phyloP scores from a whole-genome alignment of 345 rosid genomes.

The Salix brachista region DNA sequence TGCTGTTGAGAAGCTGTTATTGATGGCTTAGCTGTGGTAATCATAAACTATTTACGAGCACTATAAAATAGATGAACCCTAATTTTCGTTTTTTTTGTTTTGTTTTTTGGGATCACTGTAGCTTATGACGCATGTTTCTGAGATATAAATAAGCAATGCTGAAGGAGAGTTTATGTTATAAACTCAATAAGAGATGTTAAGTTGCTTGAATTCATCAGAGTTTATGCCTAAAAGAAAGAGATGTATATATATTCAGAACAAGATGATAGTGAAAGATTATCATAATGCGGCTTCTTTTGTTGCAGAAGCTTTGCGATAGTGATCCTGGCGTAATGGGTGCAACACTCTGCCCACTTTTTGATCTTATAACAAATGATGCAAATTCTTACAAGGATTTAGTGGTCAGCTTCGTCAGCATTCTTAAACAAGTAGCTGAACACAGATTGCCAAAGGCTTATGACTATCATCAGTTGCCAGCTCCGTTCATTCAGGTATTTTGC shows the following conservation, averaged over 20 bases:
- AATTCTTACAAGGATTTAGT: slow-evolving; percentile 82
- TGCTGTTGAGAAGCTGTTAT: not conserved
- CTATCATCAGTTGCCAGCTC: slow-evolving; percentile 99
- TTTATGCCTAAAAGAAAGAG: no score
- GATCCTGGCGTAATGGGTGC: slow-evolving; percentile 99
- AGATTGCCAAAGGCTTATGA: slow-evolving; percentile 90
- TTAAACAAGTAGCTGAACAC: slow-evolving; percentile 87
- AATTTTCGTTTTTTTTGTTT: no score
- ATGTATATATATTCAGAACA: no score
- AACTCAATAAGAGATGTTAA: no score
- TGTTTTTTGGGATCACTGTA: no score
- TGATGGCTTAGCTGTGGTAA: no score
- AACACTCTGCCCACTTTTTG: slow-evolving; percentile 89
- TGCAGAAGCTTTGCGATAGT: slow-evolving; percentile 78
- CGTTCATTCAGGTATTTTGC: slow-evolving; percentile 77
- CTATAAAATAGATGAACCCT: no score
- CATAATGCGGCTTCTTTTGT: slow-evolving; percentile 9
- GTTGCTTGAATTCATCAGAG: no score
- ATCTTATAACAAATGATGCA: slow-evolving; percentile 66
- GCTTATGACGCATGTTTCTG: no score
- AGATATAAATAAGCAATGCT: no score
- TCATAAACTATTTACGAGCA: no score
- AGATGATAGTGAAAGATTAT: not conserved
- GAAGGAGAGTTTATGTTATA: no score
- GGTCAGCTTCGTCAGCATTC: slow-evolving; percentile 84